phyloP scores from a whole-genome alignment of 108 stramenopile genomes.

The Fistulifera solaris region DNA sequence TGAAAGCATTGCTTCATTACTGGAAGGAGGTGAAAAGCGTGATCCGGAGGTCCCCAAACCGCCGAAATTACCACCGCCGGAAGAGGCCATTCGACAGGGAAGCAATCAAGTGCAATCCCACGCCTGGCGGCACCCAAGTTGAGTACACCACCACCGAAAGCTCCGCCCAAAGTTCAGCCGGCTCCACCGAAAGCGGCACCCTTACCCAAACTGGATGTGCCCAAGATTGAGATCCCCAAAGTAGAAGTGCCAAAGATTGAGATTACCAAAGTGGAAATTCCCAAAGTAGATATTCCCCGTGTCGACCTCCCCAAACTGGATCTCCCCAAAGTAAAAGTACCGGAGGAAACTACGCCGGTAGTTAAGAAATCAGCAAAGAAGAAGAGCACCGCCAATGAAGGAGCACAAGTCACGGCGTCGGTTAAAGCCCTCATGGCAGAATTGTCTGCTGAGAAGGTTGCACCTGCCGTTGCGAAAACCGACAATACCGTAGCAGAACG shows the following conservation, averaged over 20 bases:
- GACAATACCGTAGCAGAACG: neutral
- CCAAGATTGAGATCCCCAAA: constrained; percentile 22
- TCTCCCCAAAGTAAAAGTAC: constrained; percentile 4
- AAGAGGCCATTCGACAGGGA: too few relatives aligned
- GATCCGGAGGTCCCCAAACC: constrained; percentile 24
- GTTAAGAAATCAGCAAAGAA: constrained; percentile 13
- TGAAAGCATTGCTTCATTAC: constrained; percentile 30
- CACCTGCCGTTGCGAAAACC: neutral
- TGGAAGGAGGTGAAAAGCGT: constrained; percentile 15
- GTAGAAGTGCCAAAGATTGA: constrained; percentile 41
- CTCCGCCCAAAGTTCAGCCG: constrained; percentile 14
- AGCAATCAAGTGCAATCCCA: too few relatives aligned
- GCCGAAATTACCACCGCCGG: constrained; percentile 20
- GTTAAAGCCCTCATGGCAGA: constrained; percentile 3
- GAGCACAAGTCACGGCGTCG: constrained; percentile 13
- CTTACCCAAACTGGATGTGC: constrained; percentile 16
- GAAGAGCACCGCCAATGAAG: constrained; percentile 7
- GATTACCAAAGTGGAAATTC: constrained; percentile 25
- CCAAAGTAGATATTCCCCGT: constrained; percentile 33
- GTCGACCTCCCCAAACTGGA: constrained; percentile 27
- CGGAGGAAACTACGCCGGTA: constrained; percentile 9
- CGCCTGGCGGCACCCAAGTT: too few relatives aligned
- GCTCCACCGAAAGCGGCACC: constrained; percentile 12
- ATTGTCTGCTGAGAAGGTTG: constrained; percentile 3
- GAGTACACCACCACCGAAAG: constrained; percentile 4